These are phyloP conservation scores for Xylaria scruposa DNA, from an alignment of 495 filamentous ascomycete genomes.

Conservation along the genomic window DNA sequence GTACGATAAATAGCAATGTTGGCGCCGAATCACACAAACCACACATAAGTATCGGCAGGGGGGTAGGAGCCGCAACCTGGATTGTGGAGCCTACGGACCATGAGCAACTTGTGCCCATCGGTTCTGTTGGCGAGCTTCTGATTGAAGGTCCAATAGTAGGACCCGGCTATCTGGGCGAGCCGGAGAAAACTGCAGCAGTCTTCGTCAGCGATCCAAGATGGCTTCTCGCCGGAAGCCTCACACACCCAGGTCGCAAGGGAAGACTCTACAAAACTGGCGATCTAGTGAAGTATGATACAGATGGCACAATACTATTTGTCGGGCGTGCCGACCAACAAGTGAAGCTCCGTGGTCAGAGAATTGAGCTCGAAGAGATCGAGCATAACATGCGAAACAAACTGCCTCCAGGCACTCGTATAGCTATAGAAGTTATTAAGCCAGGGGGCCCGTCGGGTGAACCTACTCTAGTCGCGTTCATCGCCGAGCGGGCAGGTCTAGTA, in stretches of 20 bases:
- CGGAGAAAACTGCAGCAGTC: constrained; percentile 47
- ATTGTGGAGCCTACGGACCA: constrained; percentile 62
- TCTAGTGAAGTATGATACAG: constrained; percentile 63
- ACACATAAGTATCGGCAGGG: constrained; percentile 50
- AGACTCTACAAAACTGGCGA: constrained; percentile 75
- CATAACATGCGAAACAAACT: constrained; percentile 55
- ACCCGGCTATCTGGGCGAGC: constrained; percentile 56
- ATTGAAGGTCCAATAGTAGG: constrained; percentile 66
- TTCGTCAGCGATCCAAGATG: constrained; percentile 62
- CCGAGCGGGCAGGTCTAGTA: constrained; percentile 38
- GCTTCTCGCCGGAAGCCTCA: constrained; percentile 49
- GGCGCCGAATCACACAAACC: constrained; percentile 36
- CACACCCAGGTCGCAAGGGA: constrained; percentile 50
- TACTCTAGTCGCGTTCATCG: constrained; percentile 49
- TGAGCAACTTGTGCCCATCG: constrained; percentile 61
- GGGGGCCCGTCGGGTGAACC: constrained; percentile 44
- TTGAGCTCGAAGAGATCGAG: constrained; percentile 72
- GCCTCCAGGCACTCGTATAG: constrained; percentile 42
- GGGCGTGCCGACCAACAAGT: constrained; percentile 70
- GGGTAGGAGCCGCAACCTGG: constrained; percentile 57
- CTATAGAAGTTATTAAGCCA: constrained; percentile 53
- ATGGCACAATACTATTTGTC: constrained; percentile 66
- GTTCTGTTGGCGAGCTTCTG: constrained; percentile 65
- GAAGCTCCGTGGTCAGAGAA: constrained; percentile 69
- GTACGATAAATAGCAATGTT: constrained; percentile 49